phyloP scores from a whole-genome alignment of 192 early-diverging fungal genomes.

The Chytriomyces confervae region DNA sequence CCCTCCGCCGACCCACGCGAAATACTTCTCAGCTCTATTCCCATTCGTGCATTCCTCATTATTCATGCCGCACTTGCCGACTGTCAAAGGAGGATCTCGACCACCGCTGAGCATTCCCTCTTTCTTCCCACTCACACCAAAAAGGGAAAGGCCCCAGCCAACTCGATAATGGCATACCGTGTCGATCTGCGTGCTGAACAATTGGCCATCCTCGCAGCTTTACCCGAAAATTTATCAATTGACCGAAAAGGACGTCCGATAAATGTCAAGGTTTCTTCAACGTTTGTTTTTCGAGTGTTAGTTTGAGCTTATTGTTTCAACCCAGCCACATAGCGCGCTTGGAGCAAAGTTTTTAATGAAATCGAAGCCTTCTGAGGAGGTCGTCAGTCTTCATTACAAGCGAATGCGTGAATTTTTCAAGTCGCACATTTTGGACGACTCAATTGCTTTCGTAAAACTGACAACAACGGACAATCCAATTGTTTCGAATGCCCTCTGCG shows the following conservation, averaged over 20 bases:
- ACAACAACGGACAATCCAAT: background rate
- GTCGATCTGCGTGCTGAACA: background rate
- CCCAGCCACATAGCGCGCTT: background rate
- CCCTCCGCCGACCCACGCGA: background rate
- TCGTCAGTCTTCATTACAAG: conserved; percentile 4
- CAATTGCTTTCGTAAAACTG: background rate
- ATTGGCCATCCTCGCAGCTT: background rate
- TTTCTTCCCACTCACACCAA: too few relatives aligned
- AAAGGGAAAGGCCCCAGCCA: background rate
- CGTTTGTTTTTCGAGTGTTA: too few relatives aligned
- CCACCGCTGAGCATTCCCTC: background rate
- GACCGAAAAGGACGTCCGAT: background rate
- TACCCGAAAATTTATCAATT: background rate
- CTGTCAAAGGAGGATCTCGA: background rate
- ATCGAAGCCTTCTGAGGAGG: background rate
- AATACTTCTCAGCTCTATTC: background rate
- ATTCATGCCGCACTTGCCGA: background rate
- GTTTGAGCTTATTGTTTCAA: background rate
- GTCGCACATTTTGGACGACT: conserved; percentile 8
- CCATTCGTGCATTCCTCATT: background rate
- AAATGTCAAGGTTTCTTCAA: background rate
- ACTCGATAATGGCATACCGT: background rate
- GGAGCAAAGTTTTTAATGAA: background rate
- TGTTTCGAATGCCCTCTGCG: conserved; percentile 7
- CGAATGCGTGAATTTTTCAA: conserved; percentile 15